Base-by-base conservation (phyloP, 2,329 filamentous ascomycete genomes). In the Penicillium nordicum region DNA sequence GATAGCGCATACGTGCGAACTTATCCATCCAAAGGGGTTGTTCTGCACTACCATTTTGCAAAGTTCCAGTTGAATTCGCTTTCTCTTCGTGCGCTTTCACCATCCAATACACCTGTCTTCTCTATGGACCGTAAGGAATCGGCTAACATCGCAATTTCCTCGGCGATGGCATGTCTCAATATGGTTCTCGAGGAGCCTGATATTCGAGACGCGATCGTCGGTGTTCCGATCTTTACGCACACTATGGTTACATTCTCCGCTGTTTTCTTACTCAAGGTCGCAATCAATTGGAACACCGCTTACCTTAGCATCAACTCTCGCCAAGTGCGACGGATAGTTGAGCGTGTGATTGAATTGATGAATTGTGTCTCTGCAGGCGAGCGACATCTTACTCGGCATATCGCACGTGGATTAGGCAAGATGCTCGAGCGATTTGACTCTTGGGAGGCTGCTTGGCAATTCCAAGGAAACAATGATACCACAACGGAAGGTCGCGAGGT, bases 1-100 rank as follows among this genome's bases (percentile, higher is more conserved):
- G 73, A 76, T 29, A 79, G 79, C 56, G 69, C 76, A 4, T 77
- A 75, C 50, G 76, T 80, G 48, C 77, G 78, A 18, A 77, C 77
- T 1, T 81, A 80, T 57, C 78, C 78, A 1, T 78, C 76, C 11
- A 80, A 79, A 62, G 79, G 79, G 2, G 79, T 80, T 18, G 76
- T 80, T 4, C 67, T 83, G 9, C 80, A 83, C 64, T 80, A 79
- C 59, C 77, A 82, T 59, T 80, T 83, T 52, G 79, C 79, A 23
- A 80, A 80, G 58, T 78, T 83, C 45, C 79, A 82, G 59, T 74
- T 83, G 21, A 80, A 82, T 59, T 76, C 74, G 6, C 71, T 76
- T 25, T 73, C 72, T 4, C 67, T 74, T 10, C 69, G 72, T 62
- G 60, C 78, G 4, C 72, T 79, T 60, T 72, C 76, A 57, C 72